Conservation (phyloP, 257 asterid genomes). For the Cynanchum wilfordii region DNA sequence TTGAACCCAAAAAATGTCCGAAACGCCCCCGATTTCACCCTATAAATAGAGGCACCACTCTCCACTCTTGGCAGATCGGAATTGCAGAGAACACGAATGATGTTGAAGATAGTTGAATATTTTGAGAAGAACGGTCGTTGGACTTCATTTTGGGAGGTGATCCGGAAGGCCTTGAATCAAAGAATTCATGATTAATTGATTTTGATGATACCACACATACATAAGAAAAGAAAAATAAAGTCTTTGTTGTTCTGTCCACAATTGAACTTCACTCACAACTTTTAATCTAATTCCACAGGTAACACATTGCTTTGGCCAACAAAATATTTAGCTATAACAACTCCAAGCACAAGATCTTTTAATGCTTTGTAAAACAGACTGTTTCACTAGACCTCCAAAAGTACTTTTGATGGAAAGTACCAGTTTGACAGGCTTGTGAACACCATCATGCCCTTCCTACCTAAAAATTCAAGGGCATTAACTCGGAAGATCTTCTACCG, state of each 20-base stretch:
- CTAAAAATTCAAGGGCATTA: background rate
- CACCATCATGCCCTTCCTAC: background rate
- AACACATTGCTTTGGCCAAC: background rate
- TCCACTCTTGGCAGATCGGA: too few species aligned
- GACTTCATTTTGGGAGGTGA: slow-evolving; percentile 40
- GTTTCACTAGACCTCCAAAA: slow-evolving; percentile 2
- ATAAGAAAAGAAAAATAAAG: slow-evolving; percentile 5
- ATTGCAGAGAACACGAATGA: too few species aligned
- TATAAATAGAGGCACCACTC: too few species aligned
- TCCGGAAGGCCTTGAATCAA: slow-evolving; percentile 25
- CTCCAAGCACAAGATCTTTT: background rate
- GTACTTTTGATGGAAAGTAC: background rate
- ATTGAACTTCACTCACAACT: background rate
- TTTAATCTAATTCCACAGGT: background rate
- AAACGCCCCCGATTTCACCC: too few species aligned
- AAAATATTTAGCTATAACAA: background rate
- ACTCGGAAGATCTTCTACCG: background rate
- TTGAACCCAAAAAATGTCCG: too few species aligned
- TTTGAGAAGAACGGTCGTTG: slow-evolving; percentile 34
- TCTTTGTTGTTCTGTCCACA: background rate
- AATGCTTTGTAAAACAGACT: background rate
- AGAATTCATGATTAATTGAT: slow-evolving; percentile 5
- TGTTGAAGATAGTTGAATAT: slow-evolving; percentile 32
- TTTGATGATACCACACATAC: slow-evolving; percentile 9
- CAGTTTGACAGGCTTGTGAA: background rate